These are phyloP conservation scores for Agrocybe pediades DNA, from an alignment of 768 basidiomycete genomes.

Conservation along the genomic window DNA sequence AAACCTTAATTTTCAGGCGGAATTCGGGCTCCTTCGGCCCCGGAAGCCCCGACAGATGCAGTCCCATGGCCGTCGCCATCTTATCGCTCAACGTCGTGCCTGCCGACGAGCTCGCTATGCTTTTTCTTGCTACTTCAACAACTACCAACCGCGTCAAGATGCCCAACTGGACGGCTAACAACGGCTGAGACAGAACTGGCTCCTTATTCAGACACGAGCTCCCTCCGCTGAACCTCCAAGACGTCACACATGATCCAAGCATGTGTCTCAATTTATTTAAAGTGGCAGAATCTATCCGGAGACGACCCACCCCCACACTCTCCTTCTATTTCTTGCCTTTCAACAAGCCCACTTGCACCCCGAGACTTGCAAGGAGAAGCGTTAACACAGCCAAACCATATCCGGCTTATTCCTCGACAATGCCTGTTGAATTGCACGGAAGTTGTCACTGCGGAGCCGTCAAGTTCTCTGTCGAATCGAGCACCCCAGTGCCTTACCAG, in stretches of 20 bases:
- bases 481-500: slow-evolving; percentile 67
- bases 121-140: background rate
- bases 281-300: slow-evolving; percentile 11
- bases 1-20: background rate
- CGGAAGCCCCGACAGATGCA: background rate
- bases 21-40: background rate
- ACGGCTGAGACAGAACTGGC: too few relatives aligned
- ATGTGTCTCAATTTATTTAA: slow-evolving; percentile 1
- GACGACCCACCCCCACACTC: background rate
- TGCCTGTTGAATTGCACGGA: slow-evolving; percentile 61
- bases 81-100: background rate
- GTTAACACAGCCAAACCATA: background rate
- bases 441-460: slow-evolving; percentile 58
- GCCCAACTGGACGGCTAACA: too few relatives aligned
- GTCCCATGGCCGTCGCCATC: too few relatives aligned
- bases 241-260: slow-evolving; percentile 6
- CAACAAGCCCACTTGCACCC: slow-evolving; percentile 2
- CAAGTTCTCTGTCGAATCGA: slow-evolving; percentile 47
- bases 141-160: background rate
- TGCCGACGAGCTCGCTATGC: background rate
- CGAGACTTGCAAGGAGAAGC: background rate
- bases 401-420: slow-evolving; percentile 20
- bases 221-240: background rate
- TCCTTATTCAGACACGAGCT: too few relatives aligned
- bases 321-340: slow-evolving; percentile 1